Percentiles rank a stretch among this genome's conserved stretches.
These are phyloP conservation scores for Aquilaria sinensis DNA, from an alignment of 345 rosid species.

Conservation along the genomic window DNA sequence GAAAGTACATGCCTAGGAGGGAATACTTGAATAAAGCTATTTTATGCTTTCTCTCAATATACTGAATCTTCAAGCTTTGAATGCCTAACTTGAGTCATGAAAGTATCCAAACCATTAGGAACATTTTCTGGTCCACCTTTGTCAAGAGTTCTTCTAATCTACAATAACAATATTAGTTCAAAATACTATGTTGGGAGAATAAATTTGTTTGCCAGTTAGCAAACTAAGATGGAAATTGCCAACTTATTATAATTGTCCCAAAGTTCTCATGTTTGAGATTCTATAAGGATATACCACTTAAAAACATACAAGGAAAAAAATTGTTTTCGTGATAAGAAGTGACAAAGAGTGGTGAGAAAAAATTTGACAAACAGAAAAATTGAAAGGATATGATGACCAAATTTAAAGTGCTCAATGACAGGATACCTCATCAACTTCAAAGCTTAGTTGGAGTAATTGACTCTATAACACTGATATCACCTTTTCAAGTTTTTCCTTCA, in stretches of 20 bases:
- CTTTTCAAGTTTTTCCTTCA: constrained; percentile 70
- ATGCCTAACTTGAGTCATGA: constrained; percentile 44
- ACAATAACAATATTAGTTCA: constrained; percentile 14
- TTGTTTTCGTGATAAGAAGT: no score
- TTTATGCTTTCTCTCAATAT: constrained; percentile 69
- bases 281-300: no score
- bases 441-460: constrained; percentile 72
- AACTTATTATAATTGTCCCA: no score
- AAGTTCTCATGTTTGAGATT: no score
- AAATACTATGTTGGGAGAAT: not conserved
- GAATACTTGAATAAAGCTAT: no score
- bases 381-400: not conserved
- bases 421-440: constrained; percentile 89
- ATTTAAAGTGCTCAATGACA: constrained; percentile 1
- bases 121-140: constrained; percentile 46
- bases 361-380: not conserved
- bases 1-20: no score
- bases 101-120: constrained; percentile 48
- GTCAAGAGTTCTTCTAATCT: constrained; percentile 82
- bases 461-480: constrained; percentile 68
- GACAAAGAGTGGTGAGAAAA: not conserved
- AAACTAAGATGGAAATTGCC: no score
- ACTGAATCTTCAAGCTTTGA: constrained; percentile 52
- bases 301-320: no score
- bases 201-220: not conserved